These are phyloP conservation scores for Cylindricascospora bacillispora DNA, from an alignment of 1,139 yeast genomes.

Conservation along the genomic window DNA sequence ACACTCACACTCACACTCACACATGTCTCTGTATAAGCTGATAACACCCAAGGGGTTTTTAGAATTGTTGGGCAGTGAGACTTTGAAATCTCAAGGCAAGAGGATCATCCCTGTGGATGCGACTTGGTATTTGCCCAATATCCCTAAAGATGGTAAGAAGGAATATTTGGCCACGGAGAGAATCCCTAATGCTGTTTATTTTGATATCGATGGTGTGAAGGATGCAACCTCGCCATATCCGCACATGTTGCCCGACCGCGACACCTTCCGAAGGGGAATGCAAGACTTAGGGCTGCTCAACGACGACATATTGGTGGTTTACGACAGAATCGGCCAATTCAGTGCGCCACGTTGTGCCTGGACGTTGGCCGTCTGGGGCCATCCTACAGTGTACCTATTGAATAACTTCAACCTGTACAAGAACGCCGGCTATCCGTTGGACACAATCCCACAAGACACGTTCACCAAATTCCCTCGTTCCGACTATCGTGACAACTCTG, in stretches of 20 bases:
- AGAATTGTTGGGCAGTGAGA: slow-evolving; percentile 12
- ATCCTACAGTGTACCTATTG: slow-evolving; percentile 48
- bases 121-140: slow-evolving; percentile 85
- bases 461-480: slow-evolving; percentile 30
- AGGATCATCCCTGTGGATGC: slow-evolving; percentile 67
- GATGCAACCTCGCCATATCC: slow-evolving; percentile 54
- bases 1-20: no score
- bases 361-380: slow-evolving; percentile 75
- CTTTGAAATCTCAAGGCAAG: no score
- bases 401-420: slow-evolving; percentile 54
- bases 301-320: slow-evolving; percentile 59
- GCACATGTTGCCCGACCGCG: slow-evolving; percentile 70
- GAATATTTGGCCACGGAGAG: slow-evolving; percentile 44
- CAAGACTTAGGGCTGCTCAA: slow-evolving; percentile 30
- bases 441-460: slow-evolving; percentile 14
- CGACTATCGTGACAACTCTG: slow-evolving; percentile 31
- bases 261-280: slow-evolving; percentile 42
- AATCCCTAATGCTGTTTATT: slow-evolving; percentile 55
- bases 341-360: slow-evolving; percentile 87
- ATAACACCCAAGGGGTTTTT: slow-evolving; percentile 19
- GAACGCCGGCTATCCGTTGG: slow-evolving; percentile 29
- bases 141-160: slow-evolving; percentile 42
- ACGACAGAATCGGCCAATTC: slow-evolving; percentile 75
- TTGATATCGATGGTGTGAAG: slow-evolving; percentile 65
- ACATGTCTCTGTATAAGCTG: slow-evolving; percentile 20